Evolutionary conservation across 441 rosid species (phyloP), one percentile per base, ranked within the genome.

Genomic region (Populus hybrid): DNA sequence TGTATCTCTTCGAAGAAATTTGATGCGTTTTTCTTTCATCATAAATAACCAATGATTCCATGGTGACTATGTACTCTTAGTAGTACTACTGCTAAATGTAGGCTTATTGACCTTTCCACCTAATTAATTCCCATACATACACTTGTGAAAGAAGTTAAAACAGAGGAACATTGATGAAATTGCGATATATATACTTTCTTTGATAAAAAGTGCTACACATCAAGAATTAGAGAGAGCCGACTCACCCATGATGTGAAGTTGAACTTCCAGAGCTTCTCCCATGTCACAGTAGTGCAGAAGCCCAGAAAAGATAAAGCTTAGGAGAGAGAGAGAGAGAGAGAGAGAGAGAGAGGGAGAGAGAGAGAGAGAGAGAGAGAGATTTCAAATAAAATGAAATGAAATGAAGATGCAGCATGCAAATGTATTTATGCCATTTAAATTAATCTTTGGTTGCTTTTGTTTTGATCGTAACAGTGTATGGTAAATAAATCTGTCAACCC

Each of bases 181-280:
- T 40, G 46, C 46, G 46, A 40, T 40, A 40, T 3, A 8, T 36
- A 8, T 36, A 38, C 9, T 8, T 3, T 16, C 26, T 28, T 40
- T 12, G 61, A 21, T 12, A 42, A 5, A 21, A 40, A 35, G 67
- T 6, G 8, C 9, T 14, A 46, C 54, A 12, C 54, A 14, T 46
- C 57, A 14, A 14, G 57, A 46, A 46, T 5, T 9, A 26, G 23
- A 75, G 61, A 16, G 16, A 36, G 23, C 32, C 16, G 7, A 54
- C 79, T 54, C 70, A 69, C 79, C 74, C 67, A 57, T 69, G 14
- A 54, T 14, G 16, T 69, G 74, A n/a, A 59, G 36, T 70, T 69
- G 73, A 20, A 76, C 50, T 76, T 76, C 74, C 70, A 57, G 73
- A 34, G 68, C 24, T 68, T 21, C 57, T 76, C 54, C 74, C 79